Percentiles rank a stretch among this genome's conserved stretches.
Evolutionary conservation across 768 basidiomycete genomes (phyloP).

Genomic region (Rubroboletus satanas): DNA sequence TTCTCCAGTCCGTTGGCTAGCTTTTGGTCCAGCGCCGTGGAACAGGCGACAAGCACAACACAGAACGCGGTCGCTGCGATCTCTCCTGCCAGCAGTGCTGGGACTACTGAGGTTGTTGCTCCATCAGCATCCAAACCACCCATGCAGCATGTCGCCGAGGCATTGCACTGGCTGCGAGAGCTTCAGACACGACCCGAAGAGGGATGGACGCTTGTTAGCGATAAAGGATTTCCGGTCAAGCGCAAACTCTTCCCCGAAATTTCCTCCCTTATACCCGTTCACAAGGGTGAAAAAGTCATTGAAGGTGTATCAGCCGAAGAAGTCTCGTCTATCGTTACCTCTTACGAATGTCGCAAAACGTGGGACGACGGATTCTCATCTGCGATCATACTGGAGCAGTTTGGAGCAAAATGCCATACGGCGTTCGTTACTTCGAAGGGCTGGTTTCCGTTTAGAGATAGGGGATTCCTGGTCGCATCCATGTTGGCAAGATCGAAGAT

Average conservation of each 20-base stretch:
- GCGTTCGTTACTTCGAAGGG: slow-evolving; percentile 70
- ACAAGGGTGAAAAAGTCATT: slow-evolving; percentile 86
- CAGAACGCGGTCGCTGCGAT: slow-evolving; percentile 78
- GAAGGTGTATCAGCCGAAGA: slow-evolving; percentile 94
- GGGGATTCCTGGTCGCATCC: slow-evolving; percentile 82
- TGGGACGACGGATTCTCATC: slow-evolving; percentile 89
- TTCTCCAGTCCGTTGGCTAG: slow-evolving; percentile 66
- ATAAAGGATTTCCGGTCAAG: slow-evolving; percentile 73
- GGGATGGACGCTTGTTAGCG: slow-evolving; percentile 75
- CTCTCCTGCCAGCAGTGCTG: slow-evolving; percentile 45
- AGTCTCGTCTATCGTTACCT: slow-evolving; percentile 66
- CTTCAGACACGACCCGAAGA: slow-evolving; percentile 55
- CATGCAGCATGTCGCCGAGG: slow-evolving; percentile 79
- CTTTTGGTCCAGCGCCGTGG: slow-evolving; percentile 73
- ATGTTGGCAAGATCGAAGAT: slow-evolving; percentile 59
- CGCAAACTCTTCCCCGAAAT: slow-evolving; percentile 73
- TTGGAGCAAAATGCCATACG: slow-evolving; percentile 69
- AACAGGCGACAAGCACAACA: slow-evolving; percentile 68
- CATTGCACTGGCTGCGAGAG: slow-evolving; percentile 73
- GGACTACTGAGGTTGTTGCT: slow-evolving; percentile 35
- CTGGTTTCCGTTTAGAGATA: slow-evolving; percentile 85
- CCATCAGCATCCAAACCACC: slow-evolving; percentile 61
- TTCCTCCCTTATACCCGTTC: slow-evolving; percentile 77
- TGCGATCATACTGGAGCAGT: slow-evolving; percentile 67
- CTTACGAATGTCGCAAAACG: slow-evolving; percentile 64